phyloP scores from a whole-genome alignment of 768 basidiomycete genomes.

The Lyophyllum atratum region DNA sequence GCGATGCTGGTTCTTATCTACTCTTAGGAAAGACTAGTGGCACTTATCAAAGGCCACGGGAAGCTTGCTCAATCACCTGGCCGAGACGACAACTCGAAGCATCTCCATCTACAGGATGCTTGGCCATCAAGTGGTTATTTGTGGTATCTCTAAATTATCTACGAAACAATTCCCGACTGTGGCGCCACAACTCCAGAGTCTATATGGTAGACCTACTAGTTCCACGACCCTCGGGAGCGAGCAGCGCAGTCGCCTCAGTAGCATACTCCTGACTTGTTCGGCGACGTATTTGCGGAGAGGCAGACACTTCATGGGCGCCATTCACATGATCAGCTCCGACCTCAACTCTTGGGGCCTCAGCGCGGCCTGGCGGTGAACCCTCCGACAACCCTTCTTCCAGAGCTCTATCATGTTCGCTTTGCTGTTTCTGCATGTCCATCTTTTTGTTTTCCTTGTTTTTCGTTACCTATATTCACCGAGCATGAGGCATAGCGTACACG shows the following conservation, averaged over 20 bases:
- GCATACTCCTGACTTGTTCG: background rate
- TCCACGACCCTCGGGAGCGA: background rate
- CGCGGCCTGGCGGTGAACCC: background rate
- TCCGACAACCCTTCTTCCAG: conserved; percentile 15
- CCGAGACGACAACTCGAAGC: too few species aligned
- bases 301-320: background rate
- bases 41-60: too few species aligned
- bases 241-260: background rate
- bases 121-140: too few species aligned
- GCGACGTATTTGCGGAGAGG: background rate
- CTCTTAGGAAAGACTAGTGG: too few species aligned
- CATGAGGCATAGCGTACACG: too few species aligned
- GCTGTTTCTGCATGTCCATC: conserved; percentile 5
- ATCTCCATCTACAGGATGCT: too few species aligned
- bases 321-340: background rate
- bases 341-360: background rate
- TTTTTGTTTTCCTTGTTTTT: conserved; percentile 3
- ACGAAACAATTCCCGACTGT: background rate
- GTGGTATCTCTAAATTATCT: too few species aligned
- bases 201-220: background rate
- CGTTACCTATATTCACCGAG: conserved; percentile 2
- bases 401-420: conserved; percentile 3
- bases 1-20: too few species aligned
- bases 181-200: background rate
- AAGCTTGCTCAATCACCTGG: too few species aligned